Evolutionary conservation across 2,329 filamentous ascomycete genomes (phyloP).

Genomic region (Venturia aucupariae): DNA sequence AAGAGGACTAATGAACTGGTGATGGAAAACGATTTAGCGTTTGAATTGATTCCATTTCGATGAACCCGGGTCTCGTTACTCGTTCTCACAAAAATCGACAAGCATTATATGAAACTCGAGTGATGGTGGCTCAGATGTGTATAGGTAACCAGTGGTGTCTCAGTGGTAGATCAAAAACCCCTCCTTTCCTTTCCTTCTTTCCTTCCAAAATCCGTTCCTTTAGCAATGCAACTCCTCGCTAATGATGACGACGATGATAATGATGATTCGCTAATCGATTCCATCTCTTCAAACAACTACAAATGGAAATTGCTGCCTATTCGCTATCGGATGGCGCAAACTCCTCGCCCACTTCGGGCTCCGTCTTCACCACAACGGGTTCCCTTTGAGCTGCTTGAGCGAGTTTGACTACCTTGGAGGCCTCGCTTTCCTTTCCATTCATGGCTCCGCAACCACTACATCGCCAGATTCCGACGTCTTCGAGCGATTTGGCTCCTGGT

Average conservation of each 20-base stretch:
- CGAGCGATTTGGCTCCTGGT: slow-evolving; percentile 66
- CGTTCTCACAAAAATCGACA: no score
- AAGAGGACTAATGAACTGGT: no score
- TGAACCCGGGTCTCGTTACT: no score
- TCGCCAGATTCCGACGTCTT: slow-evolving; percentile 78
- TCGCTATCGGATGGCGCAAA: slow-evolving; percentile 6
- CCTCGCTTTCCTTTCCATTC: slow-evolving; percentile 74
- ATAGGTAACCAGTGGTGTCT: neutral
- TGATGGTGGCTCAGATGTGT: neutral
- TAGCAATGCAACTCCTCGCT: neutral
- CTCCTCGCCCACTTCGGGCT: slow-evolving; percentile 3
- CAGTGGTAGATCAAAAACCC: neutral
- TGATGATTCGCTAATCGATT: neutral
- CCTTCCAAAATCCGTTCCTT: neutral
- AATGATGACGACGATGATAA: neutral
- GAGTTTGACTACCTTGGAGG: slow-evolving; percentile 8
- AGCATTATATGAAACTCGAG: no score
- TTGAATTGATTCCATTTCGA: no score
- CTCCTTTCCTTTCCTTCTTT: neutral
- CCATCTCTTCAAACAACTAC: neutral
- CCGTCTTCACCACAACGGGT: neutral
- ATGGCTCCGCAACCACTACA: slow-evolving; percentile 74
- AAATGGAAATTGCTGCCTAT: neutral
- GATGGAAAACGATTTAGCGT: no score
- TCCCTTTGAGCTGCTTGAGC: neutral